A percentile compares a stretch with the other conserved stretches of the same genome.
Evolutionary conservation across 257 asterid species (phyloP).

Genomic region (Linderniella brevidens): DNA sequence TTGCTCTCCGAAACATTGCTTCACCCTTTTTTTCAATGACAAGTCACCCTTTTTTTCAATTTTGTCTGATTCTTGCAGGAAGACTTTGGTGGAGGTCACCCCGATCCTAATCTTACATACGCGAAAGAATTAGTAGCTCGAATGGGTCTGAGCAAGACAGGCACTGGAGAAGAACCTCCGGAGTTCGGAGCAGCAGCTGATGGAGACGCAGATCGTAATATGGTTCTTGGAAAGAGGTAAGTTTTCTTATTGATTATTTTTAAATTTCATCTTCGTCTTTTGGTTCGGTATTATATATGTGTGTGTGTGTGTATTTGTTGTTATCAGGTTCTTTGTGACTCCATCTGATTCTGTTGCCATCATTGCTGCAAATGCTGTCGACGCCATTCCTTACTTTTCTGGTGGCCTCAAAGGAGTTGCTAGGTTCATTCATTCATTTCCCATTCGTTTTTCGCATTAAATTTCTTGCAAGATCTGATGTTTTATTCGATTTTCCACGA

Average conservation of each 20-base stretch:
- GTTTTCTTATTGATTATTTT: conserved; percentile 6
- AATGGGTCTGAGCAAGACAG: conserved; percentile 77
- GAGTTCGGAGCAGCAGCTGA: conserved; percentile 99
- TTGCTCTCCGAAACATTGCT: too few relatives aligned
- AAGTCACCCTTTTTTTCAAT: too few relatives aligned
- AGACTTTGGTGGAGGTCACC: conserved; percentile 99
- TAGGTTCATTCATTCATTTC: conserved; percentile 31
- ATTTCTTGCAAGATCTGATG: too few relatives aligned
- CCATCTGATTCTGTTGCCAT: conserved; percentile 99
- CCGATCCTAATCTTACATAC: conserved; percentile 96
- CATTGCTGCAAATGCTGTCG: conserved; percentile 90
- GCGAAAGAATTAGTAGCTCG: conserved; percentile 93
- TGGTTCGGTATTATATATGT: neutral
- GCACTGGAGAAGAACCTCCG: conserved; percentile 61
- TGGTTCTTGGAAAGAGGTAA: conserved; percentile 91
- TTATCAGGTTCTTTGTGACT: conserved; percentile 80
- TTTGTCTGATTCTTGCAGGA: conserved; percentile 36
- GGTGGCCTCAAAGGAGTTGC: conserved; percentile 97
- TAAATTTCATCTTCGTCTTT: conserved; percentile 1
- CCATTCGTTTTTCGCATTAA: too few relatives aligned
- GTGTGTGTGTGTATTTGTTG: conserved; percentile 1
- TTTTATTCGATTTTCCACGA: too few relatives aligned
- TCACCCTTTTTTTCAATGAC: too few relatives aligned
- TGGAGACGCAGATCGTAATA: conserved; percentile 98
- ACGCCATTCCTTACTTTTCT: conserved; percentile 88